phyloP scores from a whole-genome alignment of 208 protist species.

The Acanthamoeba healyi region DNA sequence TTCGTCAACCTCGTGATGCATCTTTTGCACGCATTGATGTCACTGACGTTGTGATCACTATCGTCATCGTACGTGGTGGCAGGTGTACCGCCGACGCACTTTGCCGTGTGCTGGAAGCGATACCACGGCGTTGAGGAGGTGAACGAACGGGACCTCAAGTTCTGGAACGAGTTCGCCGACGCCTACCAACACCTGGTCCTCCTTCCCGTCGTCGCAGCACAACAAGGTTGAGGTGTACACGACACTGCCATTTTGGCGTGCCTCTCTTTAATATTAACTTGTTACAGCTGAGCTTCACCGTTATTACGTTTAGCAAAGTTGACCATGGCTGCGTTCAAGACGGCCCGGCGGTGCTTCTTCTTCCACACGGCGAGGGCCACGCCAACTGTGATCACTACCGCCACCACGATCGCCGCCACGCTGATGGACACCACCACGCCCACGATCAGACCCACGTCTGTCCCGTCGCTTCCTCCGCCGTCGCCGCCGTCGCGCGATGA shows the following conservation, averaged over 20 bases:
- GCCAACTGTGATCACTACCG: not conserved
- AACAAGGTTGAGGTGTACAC: no score
- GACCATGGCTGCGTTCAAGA: not conserved
- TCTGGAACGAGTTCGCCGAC: slow-evolving; percentile 15
- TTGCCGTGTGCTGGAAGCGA: not conserved
- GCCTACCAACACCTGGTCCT: slow-evolving; percentile 15
- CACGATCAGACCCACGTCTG: not conserved
- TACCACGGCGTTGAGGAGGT: slow-evolving; percentile 3
- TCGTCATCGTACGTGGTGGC: not conserved
- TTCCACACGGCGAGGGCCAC: not conserved
- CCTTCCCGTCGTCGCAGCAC: not conserved
- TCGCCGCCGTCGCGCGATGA: not conserved
- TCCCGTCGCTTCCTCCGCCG: not conserved
- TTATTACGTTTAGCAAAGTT: not conserved
- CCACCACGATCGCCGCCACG: not conserved
- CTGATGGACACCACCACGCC: not conserved
- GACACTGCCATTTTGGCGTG: no score
- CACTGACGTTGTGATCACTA: not conserved
- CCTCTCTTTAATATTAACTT: no score
- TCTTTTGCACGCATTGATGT: not conserved
- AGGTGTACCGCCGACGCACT: slow-evolving; percentile 12
- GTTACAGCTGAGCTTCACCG: not conserved
- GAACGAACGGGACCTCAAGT: slow-evolving; percentile 8
- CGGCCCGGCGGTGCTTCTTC: not conserved
- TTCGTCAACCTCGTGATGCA: not conserved